phyloP scores from a whole-genome alignment of 371 early-diverging fungal species.

The Umbelopsis sp. region DNA sequence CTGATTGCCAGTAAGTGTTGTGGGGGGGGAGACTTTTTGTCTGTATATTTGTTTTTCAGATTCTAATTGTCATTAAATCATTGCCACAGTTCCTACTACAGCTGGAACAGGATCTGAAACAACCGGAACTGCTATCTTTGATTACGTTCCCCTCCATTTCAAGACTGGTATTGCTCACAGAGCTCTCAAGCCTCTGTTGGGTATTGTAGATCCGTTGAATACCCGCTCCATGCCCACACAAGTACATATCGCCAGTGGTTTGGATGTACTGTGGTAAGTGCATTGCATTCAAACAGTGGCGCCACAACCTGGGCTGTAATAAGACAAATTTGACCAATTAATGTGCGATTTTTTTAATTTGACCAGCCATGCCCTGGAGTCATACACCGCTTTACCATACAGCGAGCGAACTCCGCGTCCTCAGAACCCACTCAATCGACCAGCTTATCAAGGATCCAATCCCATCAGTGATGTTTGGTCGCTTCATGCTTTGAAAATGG shows the following conservation, averaged over 20 bases:
- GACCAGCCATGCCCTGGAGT: conserved; percentile 81
- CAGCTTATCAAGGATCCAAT: conserved; percentile 92
- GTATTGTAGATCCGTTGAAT: conserved; percentile 89
- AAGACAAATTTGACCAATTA: no score
- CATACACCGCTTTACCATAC: conserved; percentile 91
- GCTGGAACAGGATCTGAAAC: conserved; percentile 93
- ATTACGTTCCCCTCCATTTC: conserved; percentile 80
- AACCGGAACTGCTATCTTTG: conserved; percentile 91
- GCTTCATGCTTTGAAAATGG: conserved; percentile 79
- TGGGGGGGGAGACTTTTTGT: not conserved
- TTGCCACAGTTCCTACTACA: conserved; percentile 66
- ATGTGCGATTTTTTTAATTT: not conserved
- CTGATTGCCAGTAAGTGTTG: conserved; percentile 71
- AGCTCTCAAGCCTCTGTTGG: conserved; percentile 83
- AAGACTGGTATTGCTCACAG: conserved; percentile 94
- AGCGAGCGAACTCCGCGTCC: conserved; percentile 82
- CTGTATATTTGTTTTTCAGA: not conserved
- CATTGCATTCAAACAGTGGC: not conserved
- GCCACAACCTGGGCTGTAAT: not conserved
- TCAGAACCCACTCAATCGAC: conserved; percentile 79
- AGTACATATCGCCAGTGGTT: conserved; percentile 84
- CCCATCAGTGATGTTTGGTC: conserved; percentile 94
- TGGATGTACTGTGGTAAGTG: conserved; percentile 82
- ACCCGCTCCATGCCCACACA: conserved; percentile 84
- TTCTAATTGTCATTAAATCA: conserved; percentile 22